Base-by-base conservation (phyloP, 192 early-diverging fungal genomes). In the Haplosporangium gracile region DNA sequence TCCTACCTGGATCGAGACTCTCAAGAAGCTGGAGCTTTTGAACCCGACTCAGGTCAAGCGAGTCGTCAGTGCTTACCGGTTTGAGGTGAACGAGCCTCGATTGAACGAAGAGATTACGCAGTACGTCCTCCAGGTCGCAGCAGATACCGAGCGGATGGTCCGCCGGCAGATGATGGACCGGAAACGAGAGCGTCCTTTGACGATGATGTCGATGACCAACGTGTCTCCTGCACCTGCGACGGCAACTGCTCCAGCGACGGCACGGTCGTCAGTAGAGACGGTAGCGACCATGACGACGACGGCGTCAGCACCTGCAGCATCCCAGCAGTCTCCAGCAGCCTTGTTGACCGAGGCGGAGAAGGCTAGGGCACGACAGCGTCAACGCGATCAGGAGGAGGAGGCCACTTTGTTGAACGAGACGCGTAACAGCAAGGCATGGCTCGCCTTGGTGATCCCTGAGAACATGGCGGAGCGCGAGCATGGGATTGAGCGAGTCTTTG, bases 41-140 rank as follows among this genome's bases (percentile, higher is more conserved):
- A 96, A 96, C 81, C 89, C 93, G 18, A 82, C 93, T 40, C 96
- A 97, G 80, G 91, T 96, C 40, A 93, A 94, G 68, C 90, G 94
- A 5, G 93, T 91, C 16, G 93, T 97, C 63, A 90, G 91, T 36
- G 89, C 92, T 55, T 99, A 99, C 83, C 90, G 94, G 24, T 99
- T 97, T 85, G 98, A 99, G 81, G 95, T 97, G 18, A 94, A 94
- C 39, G 98, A 99, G 79, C 79, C 90, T 18, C 77, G 91, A 7
- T 86, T 98, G 68, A 80, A 92, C 9, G 89, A 92, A 24, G 97
- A 97, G 29, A 92, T 98, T 20, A 92, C 92, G 72, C 91, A 93
- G 72, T 97, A 97, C 83, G 89, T 96, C 5, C 89, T 93, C 49
- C 92, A 93, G 70, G 89, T 96, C 32, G 93, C 95, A 70, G 93